Evolutionary conservation across 352 stramenopile species (phyloP).

Genomic region (Pythium rishiriense): DNA sequence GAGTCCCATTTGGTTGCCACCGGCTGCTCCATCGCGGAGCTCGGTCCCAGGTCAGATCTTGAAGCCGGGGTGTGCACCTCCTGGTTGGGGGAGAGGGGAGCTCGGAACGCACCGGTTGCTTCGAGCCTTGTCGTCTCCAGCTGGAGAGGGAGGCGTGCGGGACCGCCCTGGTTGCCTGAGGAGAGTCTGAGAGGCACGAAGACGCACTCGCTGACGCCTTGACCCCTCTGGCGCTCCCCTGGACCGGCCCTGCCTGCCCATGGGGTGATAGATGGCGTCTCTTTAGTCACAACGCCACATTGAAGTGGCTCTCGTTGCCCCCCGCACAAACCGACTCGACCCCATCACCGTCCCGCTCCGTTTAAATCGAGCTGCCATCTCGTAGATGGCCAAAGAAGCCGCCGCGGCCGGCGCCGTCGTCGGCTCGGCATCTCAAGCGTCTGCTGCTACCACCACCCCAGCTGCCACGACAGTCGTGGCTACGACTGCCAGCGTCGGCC

Average conservation of each 20-base stretch:
- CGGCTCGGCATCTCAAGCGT: background rate
- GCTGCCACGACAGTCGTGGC: background rate
- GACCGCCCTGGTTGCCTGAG: constrained; percentile 20
- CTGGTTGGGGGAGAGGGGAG: background rate
- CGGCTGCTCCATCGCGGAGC: background rate
- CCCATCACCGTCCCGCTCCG: background rate
- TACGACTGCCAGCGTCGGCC: background rate
- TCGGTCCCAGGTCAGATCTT: background rate
- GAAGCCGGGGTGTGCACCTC: background rate
- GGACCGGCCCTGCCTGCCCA: background rate
- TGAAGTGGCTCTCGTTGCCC: constrained; percentile 1
- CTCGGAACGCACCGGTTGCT: background rate
- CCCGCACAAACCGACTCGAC: constrained; percentile 21
- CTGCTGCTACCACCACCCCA: background rate
- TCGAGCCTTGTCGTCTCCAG: background rate
- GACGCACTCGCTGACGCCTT: background rate
- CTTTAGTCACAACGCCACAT: constrained; percentile 9
- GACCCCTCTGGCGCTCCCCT: background rate
- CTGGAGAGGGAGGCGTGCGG: background rate
- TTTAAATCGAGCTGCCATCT: background rate
- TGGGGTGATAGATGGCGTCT: constrained; percentile 1
- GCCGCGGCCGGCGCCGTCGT: background rate
- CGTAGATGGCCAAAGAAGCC: constrained; percentile 14
- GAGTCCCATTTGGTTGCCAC: background rate
- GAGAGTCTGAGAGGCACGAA: background rate